These are phyloP conservation scores for Rosa rugosa DNA, from an alignment of 306 rosid species.

Conservation along the genomic window DNA sequence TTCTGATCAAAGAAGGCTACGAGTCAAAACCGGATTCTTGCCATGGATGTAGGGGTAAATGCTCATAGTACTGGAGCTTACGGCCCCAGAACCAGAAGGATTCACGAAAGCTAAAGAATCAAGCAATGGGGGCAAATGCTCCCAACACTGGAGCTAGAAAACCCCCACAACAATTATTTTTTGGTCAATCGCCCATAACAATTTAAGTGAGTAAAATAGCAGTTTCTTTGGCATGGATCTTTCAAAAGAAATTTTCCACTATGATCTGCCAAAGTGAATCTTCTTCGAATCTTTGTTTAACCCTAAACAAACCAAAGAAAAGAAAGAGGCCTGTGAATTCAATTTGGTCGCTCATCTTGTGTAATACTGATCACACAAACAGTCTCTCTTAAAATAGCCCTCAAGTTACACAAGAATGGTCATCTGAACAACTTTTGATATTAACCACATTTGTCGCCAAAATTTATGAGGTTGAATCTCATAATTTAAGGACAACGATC, in stretches of 20 bases:
- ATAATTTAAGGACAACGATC: neutral
- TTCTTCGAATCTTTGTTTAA: neutral
- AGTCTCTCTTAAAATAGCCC: conserved; percentile 6
- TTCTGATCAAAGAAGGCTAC: neutral
- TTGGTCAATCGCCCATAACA: neutral
- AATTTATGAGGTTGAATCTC: neutral
- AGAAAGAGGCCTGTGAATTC: neutral
- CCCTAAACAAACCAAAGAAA: neutral
- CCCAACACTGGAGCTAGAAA: neutral
- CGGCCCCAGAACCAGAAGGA: neutral
- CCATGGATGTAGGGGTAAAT: neutral
- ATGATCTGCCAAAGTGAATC: neutral
- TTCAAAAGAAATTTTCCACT: neutral
- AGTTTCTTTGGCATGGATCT: neutral
- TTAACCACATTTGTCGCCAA: conserved; percentile 6
- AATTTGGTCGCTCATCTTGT: neutral
- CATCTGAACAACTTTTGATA: too few species aligned
- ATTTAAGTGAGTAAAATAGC: neutral
- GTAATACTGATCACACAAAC: neutral
- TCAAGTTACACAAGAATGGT: neutral
- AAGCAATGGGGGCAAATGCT: neutral
- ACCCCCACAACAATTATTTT: neutral
- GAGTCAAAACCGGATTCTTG: neutral
- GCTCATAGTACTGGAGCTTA: neutral
- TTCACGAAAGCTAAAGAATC: neutral